Conservation (phyloP, 2,329 filamentous ascomycete species). For the Chaetothyriales sp. region DNA sequence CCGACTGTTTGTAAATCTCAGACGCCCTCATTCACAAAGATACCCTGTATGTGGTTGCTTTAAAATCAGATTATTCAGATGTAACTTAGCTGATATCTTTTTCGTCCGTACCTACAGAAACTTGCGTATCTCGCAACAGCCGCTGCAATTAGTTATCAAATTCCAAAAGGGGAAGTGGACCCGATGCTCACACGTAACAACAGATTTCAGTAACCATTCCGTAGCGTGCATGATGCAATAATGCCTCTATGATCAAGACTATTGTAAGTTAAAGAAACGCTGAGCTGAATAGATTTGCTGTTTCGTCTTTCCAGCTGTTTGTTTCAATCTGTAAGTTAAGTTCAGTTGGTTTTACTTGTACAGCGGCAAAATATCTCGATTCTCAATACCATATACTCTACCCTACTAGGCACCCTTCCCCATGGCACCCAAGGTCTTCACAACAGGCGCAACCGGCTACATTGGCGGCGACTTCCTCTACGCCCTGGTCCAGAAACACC, state of each 20-base stretch:
- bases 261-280: neutral
- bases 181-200: neutral
- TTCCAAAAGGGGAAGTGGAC: neutral
- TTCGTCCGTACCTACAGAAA: too few species aligned
- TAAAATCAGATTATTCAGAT: too few species aligned
- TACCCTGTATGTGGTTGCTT: too few species aligned
- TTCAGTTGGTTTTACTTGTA: neutral
- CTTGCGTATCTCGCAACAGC: too few species aligned
- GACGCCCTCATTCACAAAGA: neutral
- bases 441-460: constrained; percentile 40
- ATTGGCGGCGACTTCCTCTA: constrained; percentile 42
- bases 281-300: neutral
- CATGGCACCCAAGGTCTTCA: neutral
- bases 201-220: neutral
- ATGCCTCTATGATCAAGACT: neutral
- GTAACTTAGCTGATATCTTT: too few species aligned
- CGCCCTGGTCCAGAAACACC: constrained; percentile 31
- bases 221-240: neutral
- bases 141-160: neutral
- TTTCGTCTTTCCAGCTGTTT: too few species aligned
- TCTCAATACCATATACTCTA: neutral
- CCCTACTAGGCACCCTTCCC: neutral
- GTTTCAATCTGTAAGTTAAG: too few species aligned
- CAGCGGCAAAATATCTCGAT: neutral
- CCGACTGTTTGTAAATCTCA: neutral